These are phyloP conservation scores for Ensete ventricosum DNA, from an alignment of 176 grass and related monocot genomes.

Conservation along the genomic window DNA sequence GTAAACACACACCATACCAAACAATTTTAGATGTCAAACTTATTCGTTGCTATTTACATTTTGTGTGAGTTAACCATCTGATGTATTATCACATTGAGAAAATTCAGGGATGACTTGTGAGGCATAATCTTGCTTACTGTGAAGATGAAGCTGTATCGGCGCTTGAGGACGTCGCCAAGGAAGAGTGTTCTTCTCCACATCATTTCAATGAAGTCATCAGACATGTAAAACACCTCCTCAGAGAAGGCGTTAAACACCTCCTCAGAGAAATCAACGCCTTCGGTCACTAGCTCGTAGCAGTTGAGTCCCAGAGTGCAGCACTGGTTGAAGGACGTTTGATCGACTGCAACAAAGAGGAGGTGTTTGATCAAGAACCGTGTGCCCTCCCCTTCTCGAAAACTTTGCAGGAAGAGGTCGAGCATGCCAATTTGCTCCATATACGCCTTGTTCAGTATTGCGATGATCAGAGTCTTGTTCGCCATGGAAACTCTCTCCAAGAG, in stretches of 20 bases:
- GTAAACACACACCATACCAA: no score
- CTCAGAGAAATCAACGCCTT: constrained; percentile 34
- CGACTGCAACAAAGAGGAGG: constrained; percentile 49
- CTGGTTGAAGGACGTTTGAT: constrained; percentile 29
- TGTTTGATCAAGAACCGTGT: constrained; percentile 42
- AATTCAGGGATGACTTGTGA: not conserved
- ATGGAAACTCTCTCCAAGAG: not conserved
- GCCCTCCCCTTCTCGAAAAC: constrained; percentile 45
- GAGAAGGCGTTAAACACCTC: constrained; percentile 71
- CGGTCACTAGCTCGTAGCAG: constrained; percentile 17
- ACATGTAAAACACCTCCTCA: constrained; percentile 74
- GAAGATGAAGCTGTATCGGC: constrained; percentile 57
- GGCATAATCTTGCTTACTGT: constrained; percentile 20
- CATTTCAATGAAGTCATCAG: constrained; percentile 60
- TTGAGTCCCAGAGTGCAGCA: constrained; percentile 38
- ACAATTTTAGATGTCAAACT: no score
- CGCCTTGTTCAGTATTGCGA: constrained; percentile 1
- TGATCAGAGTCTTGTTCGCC: constrained; percentile 2
- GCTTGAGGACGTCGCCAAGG: constrained; percentile 53
- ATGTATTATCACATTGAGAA: not conserved
- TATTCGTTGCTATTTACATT: no score
- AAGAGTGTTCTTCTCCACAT: constrained; percentile 65
- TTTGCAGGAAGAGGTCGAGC: constrained; percentile 55
- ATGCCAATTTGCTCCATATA: constrained; percentile 45
- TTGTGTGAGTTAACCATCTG: not conserved